Conservation (phyloP, 306 rosid species). For the Dalbergia cochinchinensis region DNA sequence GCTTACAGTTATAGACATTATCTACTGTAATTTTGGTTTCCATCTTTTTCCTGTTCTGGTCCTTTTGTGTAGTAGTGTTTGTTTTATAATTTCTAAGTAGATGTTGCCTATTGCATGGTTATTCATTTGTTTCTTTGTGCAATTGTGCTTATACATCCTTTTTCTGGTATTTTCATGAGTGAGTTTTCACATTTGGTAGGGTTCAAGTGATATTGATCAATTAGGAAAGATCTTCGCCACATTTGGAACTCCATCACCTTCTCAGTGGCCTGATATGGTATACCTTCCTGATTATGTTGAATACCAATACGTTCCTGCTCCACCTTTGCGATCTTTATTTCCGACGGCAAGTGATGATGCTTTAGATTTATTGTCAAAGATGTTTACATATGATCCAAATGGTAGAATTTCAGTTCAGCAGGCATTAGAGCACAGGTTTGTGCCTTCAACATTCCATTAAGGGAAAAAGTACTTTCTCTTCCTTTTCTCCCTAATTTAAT, state of each 20-base stretch:
- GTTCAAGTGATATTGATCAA: constrained; percentile 96
- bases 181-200: constrained; percentile 58
- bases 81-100: not conserved
- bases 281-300: constrained; percentile 95
- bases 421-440: constrained; percentile 93
- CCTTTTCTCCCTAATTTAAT: constrained; percentile 34
- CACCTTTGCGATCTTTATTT: constrained; percentile 80
- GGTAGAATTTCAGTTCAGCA: constrained; percentile 87
- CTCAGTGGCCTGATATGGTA: constrained; percentile 96
- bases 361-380: constrained; percentile 87
- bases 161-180: constrained; percentile 32
- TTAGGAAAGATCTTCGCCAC: constrained; percentile 94
- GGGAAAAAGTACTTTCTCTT: not conserved
- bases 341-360: constrained; percentile 94
- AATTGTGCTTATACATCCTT: constrained; percentile 16
- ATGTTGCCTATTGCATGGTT: constrained; percentile 14
- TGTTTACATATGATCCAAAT: constrained; percentile 97
- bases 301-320: constrained; percentile 90
- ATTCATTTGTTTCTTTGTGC: constrained; percentile 33
- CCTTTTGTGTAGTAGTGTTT: constrained; percentile 10
- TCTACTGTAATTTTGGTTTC: constrained; percentile 5
- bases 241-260: constrained; percentile 89
- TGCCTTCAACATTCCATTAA: constrained; percentile 33
- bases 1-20: constrained; percentile 22
- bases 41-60: constrained; percentile 18